Evolutionary conservation across 768 basidiomycete species (phyloP), one percentile per base, ranked within the genome.

Genomic region (Tricholoma matsutake): DNA sequence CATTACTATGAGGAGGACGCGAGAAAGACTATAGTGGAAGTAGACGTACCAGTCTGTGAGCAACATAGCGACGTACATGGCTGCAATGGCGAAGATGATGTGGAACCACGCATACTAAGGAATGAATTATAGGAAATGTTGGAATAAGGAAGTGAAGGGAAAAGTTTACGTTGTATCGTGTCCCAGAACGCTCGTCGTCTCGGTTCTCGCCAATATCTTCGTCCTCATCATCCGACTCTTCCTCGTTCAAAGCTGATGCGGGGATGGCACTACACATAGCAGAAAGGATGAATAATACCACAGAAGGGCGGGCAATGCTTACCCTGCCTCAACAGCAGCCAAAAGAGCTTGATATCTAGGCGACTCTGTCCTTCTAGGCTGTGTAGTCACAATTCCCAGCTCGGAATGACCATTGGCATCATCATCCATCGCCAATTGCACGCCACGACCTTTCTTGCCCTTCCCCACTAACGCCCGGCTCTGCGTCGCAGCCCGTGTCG

Each of bases 11-110:
- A 35, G 35, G 16, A 4, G 29, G 43, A 47, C 6, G 35, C 6
- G 2, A 47, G 35, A 41, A 57, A 37, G 28, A 7, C 25, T 62
- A 8, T 13, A 39, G 4, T 39, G 37, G 37, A 16, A 39, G 32
- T 55, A 6, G 37, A 79, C 92, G 60, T 72, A 96, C 96, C 97
- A 98, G 75, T 99, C 96, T 1, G 96, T 99, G 57, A 99, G 75
- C 13, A 99, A 79, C 85, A 97, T 96, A 6, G 92, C 94, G 25
- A 98, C 94, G 75, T 99, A 99, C 97, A 98, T 98, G 13, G 94
- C 81, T 29, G 87, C 97, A 66, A 98, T 89, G 49, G 91, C 86
- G 71, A 98, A 99, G 68, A 99, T 98, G 73, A 98, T 76, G 71
- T 99, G 97, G 86, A 99, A 98, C 94, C 95, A 99, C 1, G 94